Evolutionary conservation across 2,329 filamentous ascomycete genomes (phyloP).

Genomic region (Claviceps sp.): DNA sequence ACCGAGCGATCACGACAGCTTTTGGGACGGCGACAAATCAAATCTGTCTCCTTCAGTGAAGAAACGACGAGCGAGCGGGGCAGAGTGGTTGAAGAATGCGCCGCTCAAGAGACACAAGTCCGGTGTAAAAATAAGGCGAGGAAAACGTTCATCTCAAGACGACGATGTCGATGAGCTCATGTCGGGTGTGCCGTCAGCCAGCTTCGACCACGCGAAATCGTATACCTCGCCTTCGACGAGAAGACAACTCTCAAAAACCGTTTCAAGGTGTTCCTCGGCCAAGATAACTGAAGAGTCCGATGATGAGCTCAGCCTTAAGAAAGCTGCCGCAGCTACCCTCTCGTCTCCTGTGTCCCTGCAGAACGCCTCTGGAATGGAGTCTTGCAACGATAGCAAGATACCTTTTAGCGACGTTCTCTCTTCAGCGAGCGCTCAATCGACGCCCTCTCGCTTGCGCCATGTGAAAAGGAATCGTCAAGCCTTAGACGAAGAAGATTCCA

Average conservation of each 20-base stretch:
- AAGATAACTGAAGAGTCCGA: slow-evolving; percentile 3
- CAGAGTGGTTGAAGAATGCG: slow-evolving; percentile 20
- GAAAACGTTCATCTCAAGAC: background rate
- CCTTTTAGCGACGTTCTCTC: background rate
- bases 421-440: slow-evolving; percentile 1
- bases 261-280: background rate
- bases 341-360: slow-evolving; percentile 16
- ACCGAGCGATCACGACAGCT: slow-evolving; percentile 6
- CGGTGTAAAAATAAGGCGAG: slow-evolving; percentile 4
- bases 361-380: slow-evolving; percentile 1
- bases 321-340: slow-evolving; percentile 11
- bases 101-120: slow-evolving; percentile 16
- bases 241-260: slow-evolving; percentile 6
- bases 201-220: slow-evolving; percentile 1
- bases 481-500: background rate
- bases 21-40: slow-evolving; percentile 10
- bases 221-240: slow-evolving; percentile 5
- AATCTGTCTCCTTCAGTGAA: slow-evolving; percentile 8
- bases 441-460: background rate
- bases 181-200: background rate
- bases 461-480: background rate
- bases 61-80: slow-evolving; percentile 14
- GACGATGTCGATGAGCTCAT: slow-evolving; percentile 9
- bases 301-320: slow-evolving; percentile 6
- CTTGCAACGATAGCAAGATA: background rate